Base-by-base conservation (phyloP, 768 basidiomycete genomes). In the Rhizopogon rudus region DNA sequence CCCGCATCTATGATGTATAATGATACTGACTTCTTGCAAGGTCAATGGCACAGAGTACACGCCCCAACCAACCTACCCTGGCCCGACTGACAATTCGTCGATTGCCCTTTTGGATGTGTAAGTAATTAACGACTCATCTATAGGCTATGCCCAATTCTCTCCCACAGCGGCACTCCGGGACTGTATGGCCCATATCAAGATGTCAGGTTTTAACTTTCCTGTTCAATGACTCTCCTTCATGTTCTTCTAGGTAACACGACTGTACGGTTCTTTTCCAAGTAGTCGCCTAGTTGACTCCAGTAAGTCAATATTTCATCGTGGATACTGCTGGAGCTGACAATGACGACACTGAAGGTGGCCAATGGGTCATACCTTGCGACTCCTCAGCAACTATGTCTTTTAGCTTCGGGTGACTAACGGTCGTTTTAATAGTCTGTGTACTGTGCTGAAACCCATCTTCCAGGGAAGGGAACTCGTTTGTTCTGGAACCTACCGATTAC, bases 101-200 rank as follows among this genome's bases (percentile, higher is more conserved):
- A 63, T 91, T 22, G 87, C 88, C 2, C 70, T 92, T 52, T 74
- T 92, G 53, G 90, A 92, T 63, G 74, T 87, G 90, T 91, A 57
- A 57, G 84, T 75, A 8, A 0, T 8, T 40, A 6, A 49, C 5
- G 1, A 58, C n/a, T 17, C 22, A 43, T 43, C 51, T 46, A 29
- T 51, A 54, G 40, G 53, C 44, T 35, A 20, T 14, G 14, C 48
- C 16, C 14, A 44, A 17, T 37, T 65, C n/a, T 22, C 14, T 39
- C 29, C 12, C 28, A 31, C 56, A 91, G 89, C 41, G 89, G 89
- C 28, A 77, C 87, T 4, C 61, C 79, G 37, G 89, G 88, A 3
- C 75, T 92, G 31, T 88, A 82, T 61, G 89, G 89, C 3, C 86
- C 89, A n/a, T 85, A 81, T 63, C 82, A 84, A 68, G 89, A 91